A percentile compares a stretch with the other conserved stretches of the same genome.
Evolutionary conservation across 345 rosid species (phyloP).

Genomic region (Durio zibethinus): DNA sequence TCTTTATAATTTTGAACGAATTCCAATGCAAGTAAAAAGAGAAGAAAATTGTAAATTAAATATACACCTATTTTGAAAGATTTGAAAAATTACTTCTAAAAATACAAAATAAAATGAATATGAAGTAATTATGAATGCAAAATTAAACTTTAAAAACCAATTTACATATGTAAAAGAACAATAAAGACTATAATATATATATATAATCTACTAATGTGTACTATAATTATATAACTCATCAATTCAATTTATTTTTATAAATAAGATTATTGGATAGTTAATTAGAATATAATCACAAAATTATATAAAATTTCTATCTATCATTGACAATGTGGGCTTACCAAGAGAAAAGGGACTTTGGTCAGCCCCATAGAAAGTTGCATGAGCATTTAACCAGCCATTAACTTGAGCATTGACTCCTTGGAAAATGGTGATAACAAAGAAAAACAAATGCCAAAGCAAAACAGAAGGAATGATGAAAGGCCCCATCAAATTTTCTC

Average conservation of each 20-base stretch:
- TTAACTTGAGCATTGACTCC: conserved; percentile 19
- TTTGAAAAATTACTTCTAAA: too few relatives aligned
- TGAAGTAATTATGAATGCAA: neutral
- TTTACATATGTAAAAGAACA: too few relatives aligned
- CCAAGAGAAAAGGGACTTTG: conserved; percentile 73
- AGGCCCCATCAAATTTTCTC: conserved; percentile 4
- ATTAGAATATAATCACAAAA: neutral
- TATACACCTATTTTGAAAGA: neutral
- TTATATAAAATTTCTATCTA: neutral
- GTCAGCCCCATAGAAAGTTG: conserved; percentile 73
- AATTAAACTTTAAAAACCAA: too few relatives aligned
- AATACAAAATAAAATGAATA: neutral
- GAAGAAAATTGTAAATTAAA: too few relatives aligned
- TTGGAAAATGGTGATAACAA: neutral
- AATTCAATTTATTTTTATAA: too few relatives aligned
- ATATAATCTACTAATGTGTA: too few relatives aligned
- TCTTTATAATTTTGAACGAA: too few relatives aligned
- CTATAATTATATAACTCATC: too few relatives aligned
- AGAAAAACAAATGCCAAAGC: conserved; percentile 15
- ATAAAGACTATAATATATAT: too few relatives aligned
- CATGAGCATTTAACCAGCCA: conserved; percentile 60
- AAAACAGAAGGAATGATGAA: conserved; percentile 9
- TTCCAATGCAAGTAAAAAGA: too few relatives aligned
- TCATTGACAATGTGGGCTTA: conserved; percentile 19
- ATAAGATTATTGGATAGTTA: neutral